These are phyloP conservation scores for Saraca asoca DNA, from an alignment of 331 rosid genomes.

Conservation along the genomic window DNA sequence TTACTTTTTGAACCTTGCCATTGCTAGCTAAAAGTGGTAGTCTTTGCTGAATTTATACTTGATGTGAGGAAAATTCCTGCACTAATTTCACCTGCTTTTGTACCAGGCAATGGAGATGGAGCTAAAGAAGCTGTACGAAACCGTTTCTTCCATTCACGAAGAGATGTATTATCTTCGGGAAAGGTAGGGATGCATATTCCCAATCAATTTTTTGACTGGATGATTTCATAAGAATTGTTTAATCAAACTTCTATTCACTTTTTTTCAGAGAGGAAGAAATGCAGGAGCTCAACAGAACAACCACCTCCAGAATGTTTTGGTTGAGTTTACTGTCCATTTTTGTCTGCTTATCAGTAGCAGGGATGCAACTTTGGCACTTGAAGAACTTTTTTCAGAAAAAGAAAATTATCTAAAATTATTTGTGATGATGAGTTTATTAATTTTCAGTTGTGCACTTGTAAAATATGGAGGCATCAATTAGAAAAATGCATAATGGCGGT, in stretches of 20 bases:
- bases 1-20: neutral
- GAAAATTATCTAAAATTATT: constrained; percentile 62
- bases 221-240: neutral
- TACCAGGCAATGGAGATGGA: constrained; percentile 79
- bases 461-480: constrained; percentile 43
- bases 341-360: constrained; percentile 74
- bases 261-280: constrained; percentile 80
- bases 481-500: constrained; percentile 34
- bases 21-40: constrained; percentile 14
- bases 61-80: neutral
- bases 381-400: constrained; percentile 85
- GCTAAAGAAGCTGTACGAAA: constrained; percentile 60
- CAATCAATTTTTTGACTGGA: neutral
- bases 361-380: constrained; percentile 78
- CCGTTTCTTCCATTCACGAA: constrained; percentile 66
- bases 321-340: constrained; percentile 70
- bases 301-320: constrained; percentile 71
- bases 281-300: constrained; percentile 72
- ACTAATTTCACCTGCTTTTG: constrained; percentile 19
- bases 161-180: constrained; percentile 82
- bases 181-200: constrained; percentile 46
- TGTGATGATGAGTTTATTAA: neutral
- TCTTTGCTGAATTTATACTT: neutral
- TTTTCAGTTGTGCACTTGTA: constrained; percentile 42
- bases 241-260: neutral